A percentile compares a stretch with the other conserved stretches of the same genome.
Conservation (phyloP, 106 monocot species). For the Allium cepa region DNA sequence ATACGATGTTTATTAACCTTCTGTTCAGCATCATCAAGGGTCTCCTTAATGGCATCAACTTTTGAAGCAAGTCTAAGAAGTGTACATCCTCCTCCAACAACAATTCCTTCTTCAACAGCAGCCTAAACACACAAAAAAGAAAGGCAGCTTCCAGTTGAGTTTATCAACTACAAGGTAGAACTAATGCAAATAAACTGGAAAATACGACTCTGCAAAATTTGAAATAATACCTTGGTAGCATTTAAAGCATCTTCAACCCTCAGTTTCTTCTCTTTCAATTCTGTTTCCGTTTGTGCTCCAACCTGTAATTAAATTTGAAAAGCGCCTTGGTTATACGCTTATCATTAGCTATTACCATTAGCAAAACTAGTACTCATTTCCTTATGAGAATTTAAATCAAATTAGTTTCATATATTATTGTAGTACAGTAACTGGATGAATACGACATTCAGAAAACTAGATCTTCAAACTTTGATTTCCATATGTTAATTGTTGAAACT, state of each 20-base stretch:
- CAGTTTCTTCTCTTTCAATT: slow-evolving; percentile 73
- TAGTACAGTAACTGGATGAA: too few species aligned
- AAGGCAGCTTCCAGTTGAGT: neutral
- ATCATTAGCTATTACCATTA: too few species aligned
- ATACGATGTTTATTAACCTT: slow-evolving; percentile 30
- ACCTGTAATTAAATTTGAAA: slow-evolving; percentile 27
- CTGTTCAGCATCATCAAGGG: slow-evolving; percentile 68
- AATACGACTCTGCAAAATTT: too few species aligned
- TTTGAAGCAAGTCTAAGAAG: slow-evolving; percentile 61
- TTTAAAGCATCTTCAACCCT: slow-evolving; percentile 82
- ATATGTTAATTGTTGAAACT: too few species aligned
- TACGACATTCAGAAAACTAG: too few species aligned
- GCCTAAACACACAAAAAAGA: slow-evolving; percentile 23
- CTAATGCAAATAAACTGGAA: neutral
- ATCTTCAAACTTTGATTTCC: too few species aligned
- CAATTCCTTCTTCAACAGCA: slow-evolving; percentile 79
- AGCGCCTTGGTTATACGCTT: neutral
- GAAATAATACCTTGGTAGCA: slow-evolving; percentile 53
- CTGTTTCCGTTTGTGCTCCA: slow-evolving; percentile 77
- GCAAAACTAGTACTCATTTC: too few species aligned
- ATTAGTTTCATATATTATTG: too few species aligned
- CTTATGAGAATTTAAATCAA: too few species aligned
- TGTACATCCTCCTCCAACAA: slow-evolving; percentile 74
- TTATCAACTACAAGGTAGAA: neutral
- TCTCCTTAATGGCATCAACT: slow-evolving; percentile 65